Conservation (phyloP, 306 rosid species). For the Fagus crenata region DNA sequence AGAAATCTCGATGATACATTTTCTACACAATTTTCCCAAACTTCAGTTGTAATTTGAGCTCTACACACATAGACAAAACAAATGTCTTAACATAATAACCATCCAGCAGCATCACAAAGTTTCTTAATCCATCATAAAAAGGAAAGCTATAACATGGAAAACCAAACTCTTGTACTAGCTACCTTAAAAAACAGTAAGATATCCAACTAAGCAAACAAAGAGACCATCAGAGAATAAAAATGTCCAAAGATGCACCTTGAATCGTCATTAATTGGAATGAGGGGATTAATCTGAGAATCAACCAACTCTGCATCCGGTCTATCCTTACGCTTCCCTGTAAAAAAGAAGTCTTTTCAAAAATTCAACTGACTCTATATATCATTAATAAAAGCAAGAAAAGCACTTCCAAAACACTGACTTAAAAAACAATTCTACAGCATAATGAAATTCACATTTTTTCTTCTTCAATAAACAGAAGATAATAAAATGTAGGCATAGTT, state of each 20-base stretch:
- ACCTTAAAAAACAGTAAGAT: not conserved
- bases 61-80: not conserved
- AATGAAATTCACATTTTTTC: not conserved
- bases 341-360: slow-evolving; percentile 3
- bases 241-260: slow-evolving; percentile 51
- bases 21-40: not conserved
- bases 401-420: not conserved
- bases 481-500: not conserved
- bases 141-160: not conserved
- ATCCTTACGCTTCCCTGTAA: slow-evolving; percentile 80
- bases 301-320: slow-evolving; percentile 47
- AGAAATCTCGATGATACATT: not conserved
- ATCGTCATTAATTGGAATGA: slow-evolving; percentile 70
- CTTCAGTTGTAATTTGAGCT: not conserved
- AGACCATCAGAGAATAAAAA: not conserved
- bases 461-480: not conserved
- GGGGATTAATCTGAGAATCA: slow-evolving; percentile 56
- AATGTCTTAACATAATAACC: too few relatives aligned
- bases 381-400: not conserved
- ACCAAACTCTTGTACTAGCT: not conserved
- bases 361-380: not conserved
- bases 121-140: not conserved
- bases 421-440: not conserved
- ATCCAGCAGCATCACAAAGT: not conserved
- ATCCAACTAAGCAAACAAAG: not conserved